Evolutionary conservation across 2,329 filamentous ascomycete species (phyloP).

Genomic region (Geosmithia morbida): DNA sequence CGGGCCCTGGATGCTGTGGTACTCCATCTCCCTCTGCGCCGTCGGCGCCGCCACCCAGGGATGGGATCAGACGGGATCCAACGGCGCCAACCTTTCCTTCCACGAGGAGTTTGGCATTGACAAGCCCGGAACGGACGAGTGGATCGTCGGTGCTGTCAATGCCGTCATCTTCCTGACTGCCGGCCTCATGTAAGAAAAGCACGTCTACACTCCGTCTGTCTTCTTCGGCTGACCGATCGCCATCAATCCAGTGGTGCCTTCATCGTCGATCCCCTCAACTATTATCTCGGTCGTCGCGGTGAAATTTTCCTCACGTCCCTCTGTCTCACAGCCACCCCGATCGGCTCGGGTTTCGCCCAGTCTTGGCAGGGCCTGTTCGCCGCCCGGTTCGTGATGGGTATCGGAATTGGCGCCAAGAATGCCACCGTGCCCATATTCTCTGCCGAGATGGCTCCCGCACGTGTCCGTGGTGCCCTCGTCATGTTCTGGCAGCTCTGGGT

Average conservation of each 20-base stretch:
- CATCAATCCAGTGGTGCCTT: constrained; percentile 10
- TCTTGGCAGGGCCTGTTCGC: constrained; percentile 53
- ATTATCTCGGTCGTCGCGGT: constrained; percentile 49
- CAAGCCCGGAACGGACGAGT: constrained; percentile 25
- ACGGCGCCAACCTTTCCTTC: constrained; percentile 46
- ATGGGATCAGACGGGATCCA: constrained; percentile 48
- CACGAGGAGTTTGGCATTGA: constrained; percentile 24
- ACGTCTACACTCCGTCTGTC: background rate
- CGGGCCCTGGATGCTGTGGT: constrained; percentile 22
- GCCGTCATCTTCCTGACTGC: constrained; percentile 22
- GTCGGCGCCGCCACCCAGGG: constrained; percentile 42
- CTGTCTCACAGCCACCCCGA: constrained; percentile 29
- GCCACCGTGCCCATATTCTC: constrained; percentile 56
- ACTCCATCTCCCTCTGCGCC: constrained; percentile 34
- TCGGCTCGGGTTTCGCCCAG: constrained; percentile 44
- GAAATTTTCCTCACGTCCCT: constrained; percentile 50
- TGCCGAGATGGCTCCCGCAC: constrained; percentile 53
- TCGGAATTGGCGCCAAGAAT: constrained; percentile 53
- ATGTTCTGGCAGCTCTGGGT: constrained; percentile 54
- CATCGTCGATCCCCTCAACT: constrained; percentile 41
- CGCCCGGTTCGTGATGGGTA: constrained; percentile 51
- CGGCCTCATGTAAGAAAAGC: constrained; percentile 44
- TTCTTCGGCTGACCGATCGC: background rate
- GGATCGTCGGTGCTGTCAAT: constrained; percentile 15
- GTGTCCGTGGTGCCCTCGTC: constrained; percentile 56